These are phyloP conservation scores for Globisporangium lucens DNA, from an alignment of 352 stramenopile species.

Conservation along the genomic window DNA sequence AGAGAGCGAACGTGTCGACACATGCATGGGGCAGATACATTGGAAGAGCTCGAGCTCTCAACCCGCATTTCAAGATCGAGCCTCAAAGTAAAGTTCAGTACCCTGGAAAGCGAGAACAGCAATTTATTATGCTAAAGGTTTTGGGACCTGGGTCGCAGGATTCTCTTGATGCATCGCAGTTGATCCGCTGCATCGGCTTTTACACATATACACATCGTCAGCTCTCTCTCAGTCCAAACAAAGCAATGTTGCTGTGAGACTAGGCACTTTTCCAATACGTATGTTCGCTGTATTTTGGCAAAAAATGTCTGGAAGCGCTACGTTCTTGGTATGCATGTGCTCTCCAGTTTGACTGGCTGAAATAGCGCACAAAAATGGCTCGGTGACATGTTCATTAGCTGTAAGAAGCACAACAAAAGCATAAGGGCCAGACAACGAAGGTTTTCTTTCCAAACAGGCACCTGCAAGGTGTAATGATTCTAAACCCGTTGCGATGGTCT, in stretches of 20 bases:
- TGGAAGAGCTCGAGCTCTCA: background rate
- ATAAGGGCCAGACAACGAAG: too few relatives aligned
- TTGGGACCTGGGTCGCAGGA: background rate
- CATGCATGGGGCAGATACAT: background rate
- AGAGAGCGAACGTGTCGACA: background rate
- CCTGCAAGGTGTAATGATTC: background rate
- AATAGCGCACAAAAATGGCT: background rate
- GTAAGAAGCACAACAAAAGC: too few relatives aligned
- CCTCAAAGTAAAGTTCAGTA: background rate
- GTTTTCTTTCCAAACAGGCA: background rate
- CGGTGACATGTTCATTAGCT: background rate
- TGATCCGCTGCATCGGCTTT: background rate
- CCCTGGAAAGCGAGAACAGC: background rate
- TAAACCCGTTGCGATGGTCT: background rate
- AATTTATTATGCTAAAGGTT: background rate
- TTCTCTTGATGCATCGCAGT: background rate
- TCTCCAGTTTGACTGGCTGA: background rate
- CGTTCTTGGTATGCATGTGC: background rate
- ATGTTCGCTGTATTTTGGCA: background rate
- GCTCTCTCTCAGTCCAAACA: background rate
- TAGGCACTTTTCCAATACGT: background rate
- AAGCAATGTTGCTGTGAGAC: background rate
- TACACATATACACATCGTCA: background rate
- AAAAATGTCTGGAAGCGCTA: background rate
- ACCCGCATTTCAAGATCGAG: background rate